A percentile compares a stretch with the other conserved stretches of the same genome.
These are phyloP conservation scores for Hygrophila difformis DNA, from an alignment of 257 asterid species.

Conservation along the genomic window DNA sequence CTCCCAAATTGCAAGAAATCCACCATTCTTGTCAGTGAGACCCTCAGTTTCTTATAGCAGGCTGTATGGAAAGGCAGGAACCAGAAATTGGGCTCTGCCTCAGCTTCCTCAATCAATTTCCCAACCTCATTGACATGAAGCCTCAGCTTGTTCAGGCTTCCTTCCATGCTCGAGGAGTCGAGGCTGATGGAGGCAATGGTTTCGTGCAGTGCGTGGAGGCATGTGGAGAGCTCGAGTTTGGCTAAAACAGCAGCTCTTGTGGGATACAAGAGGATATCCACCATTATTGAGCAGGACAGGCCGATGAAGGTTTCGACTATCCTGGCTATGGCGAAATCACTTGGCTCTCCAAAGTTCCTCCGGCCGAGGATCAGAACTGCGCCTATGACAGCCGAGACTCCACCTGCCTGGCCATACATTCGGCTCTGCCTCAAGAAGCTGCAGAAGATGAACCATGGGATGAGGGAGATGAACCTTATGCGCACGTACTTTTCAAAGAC, in stretches of 20 bases:
- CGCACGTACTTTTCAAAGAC: slow-evolving; percentile 24
- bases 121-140: slow-evolving; percentile 26
- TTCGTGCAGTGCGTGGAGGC: slow-evolving; percentile 23
- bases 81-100: slow-evolving; percentile 57
- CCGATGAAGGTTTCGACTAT: slow-evolving; percentile 50
- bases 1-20: slow-evolving; percentile 31
- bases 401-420: slow-evolving; percentile 58
- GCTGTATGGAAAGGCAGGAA: slow-evolving; percentile 41
- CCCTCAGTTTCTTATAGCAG: slow-evolving; percentile 37
- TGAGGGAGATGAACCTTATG: slow-evolving; percentile 41
- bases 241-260: slow-evolving; percentile 55
- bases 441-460: slow-evolving; percentile 63
- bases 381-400: slow-evolving; percentile 55
- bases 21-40: slow-evolving; percentile 25
- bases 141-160: slow-evolving; percentile 19
- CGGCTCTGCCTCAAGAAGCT: slow-evolving; percentile 44
- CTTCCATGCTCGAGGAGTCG: slow-evolving; percentile 16
- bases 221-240: slow-evolving; percentile 22
- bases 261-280: slow-evolving; percentile 55
- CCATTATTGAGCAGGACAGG: slow-evolving; percentile 27
- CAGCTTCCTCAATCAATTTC: slow-evolving; percentile 35
- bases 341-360: slow-evolving; percentile 40
- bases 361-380: slow-evolving; percentile 63
- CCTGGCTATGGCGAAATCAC: slow-evolving; percentile 47
- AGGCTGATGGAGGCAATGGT: slow-evolving; percentile 4